These are phyloP conservation scores for Coemansia sp. DNA, from an alignment of 192 early-diverging fungal genomes.

Conservation along the genomic window DNA sequence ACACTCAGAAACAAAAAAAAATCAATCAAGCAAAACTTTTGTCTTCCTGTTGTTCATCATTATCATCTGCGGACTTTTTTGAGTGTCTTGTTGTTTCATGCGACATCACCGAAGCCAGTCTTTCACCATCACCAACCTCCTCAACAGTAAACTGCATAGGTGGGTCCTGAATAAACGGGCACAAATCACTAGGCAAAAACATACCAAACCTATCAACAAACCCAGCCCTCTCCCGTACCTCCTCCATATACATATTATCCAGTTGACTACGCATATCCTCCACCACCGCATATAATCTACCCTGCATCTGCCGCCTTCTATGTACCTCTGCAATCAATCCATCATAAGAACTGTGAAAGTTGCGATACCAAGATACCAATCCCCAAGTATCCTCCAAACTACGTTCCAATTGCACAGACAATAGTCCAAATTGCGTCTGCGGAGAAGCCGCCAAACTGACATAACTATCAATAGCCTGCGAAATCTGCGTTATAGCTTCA, in stretches of 20 bases:
- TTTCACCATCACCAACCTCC: constrained; percentile 33
- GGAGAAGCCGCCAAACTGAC: constrained; percentile 5
- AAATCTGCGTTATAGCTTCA: constrained; percentile 22
- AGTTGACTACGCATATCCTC: constrained; percentile 49
- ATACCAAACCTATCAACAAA: constrained; percentile 47
- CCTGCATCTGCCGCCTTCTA: constrained; percentile 42
- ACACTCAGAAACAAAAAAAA: too few species aligned
- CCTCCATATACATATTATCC: constrained; percentile 34
- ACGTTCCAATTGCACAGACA: constrained; percentile 18
- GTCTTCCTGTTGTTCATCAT: too few species aligned
- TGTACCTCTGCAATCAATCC: constrained; percentile 49
- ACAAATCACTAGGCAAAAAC: constrained; percentile 54
- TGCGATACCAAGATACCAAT: constrained; percentile 51
- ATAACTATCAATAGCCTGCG: constrained; percentile 18
- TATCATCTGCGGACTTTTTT: constrained; percentile 2
- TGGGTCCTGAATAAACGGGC: constrained; percentile 56
- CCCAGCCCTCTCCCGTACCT: constrained; percentile 27
- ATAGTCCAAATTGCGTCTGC: constrained; percentile 23
- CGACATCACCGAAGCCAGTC: constrained; percentile 46
- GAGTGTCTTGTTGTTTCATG: constrained; percentile 48
- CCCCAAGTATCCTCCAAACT: constrained; percentile 44
- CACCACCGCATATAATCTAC: constrained; percentile 22
- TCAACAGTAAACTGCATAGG: constrained; percentile 41
- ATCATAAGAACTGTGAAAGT: constrained; percentile 51
- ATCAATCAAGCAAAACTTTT: too few species aligned